phyloP scores from a whole-genome alignment of 352 stramenopile genomes.

The Elongisporangium senticosum region DNA sequence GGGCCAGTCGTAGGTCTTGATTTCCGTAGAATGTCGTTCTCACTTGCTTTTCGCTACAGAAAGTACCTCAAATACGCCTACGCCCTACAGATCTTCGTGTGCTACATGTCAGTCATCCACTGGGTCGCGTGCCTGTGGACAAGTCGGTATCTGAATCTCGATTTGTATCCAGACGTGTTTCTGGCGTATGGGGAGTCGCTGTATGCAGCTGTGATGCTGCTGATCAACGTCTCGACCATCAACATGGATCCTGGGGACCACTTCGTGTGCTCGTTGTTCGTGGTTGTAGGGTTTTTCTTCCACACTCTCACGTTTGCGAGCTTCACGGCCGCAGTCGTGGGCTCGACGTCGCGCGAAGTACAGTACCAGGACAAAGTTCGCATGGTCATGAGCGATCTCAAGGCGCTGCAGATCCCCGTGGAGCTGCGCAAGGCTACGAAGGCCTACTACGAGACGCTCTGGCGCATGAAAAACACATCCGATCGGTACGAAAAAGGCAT shows the following conservation, averaged over 20 bases:
- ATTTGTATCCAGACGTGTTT: constrained; percentile 24
- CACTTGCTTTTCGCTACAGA: constrained; percentile 10
- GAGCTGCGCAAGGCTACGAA: constrained; percentile 49
- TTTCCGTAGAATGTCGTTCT: neutral
- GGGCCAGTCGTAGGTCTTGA: neutral
- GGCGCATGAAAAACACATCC: constrained; percentile 63
- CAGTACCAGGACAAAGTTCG: constrained; percentile 61
- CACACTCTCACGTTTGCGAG: constrained; percentile 46
- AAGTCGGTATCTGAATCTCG: constrained; percentile 21
- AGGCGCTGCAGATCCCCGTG: constrained; percentile 43
- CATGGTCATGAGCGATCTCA: constrained; percentile 60
- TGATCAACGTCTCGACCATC: constrained; percentile 47
- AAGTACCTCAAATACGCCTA: constrained; percentile 68
- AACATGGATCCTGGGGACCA: constrained; percentile 28
- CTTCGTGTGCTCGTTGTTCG: constrained; percentile 33
- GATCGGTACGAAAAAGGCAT: constrained; percentile 63
- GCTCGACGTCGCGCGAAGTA: constrained; percentile 35
- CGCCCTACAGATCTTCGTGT: constrained; percentile 38
- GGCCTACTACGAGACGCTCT: constrained; percentile 60
- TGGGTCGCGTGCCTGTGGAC: constrained; percentile 57
- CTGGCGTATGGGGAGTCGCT: constrained; percentile 43
- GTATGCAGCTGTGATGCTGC: constrained; percentile 33
- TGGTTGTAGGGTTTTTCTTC: constrained; percentile 42
- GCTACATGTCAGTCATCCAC: constrained; percentile 56
- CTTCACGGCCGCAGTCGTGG: constrained; percentile 42